Evolutionary conservation across 2,329 filamentous ascomycete species (phyloP), one percentile per base, ranked within the genome.

Genomic region (Penicillium occitanis): DNA sequence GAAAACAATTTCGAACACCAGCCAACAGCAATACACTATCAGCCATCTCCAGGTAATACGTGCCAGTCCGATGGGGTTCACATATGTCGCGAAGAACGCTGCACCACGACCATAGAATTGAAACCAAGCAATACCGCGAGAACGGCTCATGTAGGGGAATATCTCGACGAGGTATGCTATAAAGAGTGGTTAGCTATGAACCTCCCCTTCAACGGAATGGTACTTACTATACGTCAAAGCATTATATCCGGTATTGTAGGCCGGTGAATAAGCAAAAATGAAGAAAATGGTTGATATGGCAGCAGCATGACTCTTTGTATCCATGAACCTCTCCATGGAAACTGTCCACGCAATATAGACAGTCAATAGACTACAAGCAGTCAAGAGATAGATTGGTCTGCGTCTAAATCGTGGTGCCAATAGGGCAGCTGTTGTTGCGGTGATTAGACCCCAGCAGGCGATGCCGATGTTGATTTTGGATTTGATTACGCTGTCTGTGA

Each of bases 201-300:
- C 28, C 14, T 33, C 7, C 8, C 7, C 8, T 22, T 22, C 13
- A 22, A 50, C 28, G 17, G n/a, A 22, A 13, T 14, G 37, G n/a
- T 33, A 50, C 17, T n/a, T 48, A 64, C n/a, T 55, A 19, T 30
- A 59, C 5, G 86, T 88, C 64, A 90, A 78, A 14, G 87, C 85
- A 71, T 89, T 90, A 74, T 88, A 88, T n/a, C 86, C 87, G 60
- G 89, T 81, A 70, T 89, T 89, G 73, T 89, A 90, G 67, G 78
- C 80, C 3, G 86, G 85, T 10, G 81, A 82, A 73, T 88, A 89
- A 3, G 81, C 78, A 68, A 87, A 89, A 70, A 86, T 87, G 75
- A 87, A 89, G 74, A 88, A 83, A 37, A 88, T 70, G 44, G 80
- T 74, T 6, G 77, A 70, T 10, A 74, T 74, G 8, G 79, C 79